Evolutionary conservation across 768 basidiomycete genomes (phyloP), one percentile per base, ranked within the genome.

Genomic region (Scleroderma citrinum): DNA sequence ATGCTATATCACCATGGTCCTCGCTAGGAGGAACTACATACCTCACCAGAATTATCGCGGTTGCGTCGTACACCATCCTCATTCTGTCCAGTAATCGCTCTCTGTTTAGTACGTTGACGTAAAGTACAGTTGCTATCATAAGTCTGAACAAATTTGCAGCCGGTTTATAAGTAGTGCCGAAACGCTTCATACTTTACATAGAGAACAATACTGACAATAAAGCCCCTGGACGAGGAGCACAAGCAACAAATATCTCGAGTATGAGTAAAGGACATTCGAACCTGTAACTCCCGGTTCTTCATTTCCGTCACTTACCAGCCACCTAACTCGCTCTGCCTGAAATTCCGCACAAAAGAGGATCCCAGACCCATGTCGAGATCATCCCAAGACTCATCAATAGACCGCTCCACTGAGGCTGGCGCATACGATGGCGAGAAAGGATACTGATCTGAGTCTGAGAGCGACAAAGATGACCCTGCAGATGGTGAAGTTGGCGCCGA

Each of bases 361-460:
- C 59, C 54, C 34, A 55, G 35, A 17, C 50, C 53, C 44, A 60
- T 46, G 26, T 36, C 38, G 38, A 55, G 23, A 10, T 21, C 21
- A 21, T 65, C 51, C 63, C 65, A 61, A 5, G 63, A 59, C 2
- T n/a, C 17, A 5, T 49, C 47, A 24, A 26, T 24, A 10, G 36
- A 19, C 16, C 45, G 32, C 20, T 34, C 16, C 37, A 16, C 30
- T 2, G 12, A 21, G 14, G 23, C 16, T 16, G 10, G 43, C 11
- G 43, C 14, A 6, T 16, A 16, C 16, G 17, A 47, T 20, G 3
- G 36, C 8, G 46, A 42, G 11, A 54, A 37, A 11, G 41, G 47
- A 17, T 46, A 46, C 10, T 35, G 11, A 7, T 35, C 47, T 5
- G 13, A 30, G 40, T 42, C 38, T 13, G 37, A 49, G 24, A 32